Percentiles rank a stretch among this genome's conserved stretches.
These are phyloP conservation scores for Plasmodium chabaudi DNA, from an alignment of 169 alveolate genomes.

Conservation along the genomic window DNA sequence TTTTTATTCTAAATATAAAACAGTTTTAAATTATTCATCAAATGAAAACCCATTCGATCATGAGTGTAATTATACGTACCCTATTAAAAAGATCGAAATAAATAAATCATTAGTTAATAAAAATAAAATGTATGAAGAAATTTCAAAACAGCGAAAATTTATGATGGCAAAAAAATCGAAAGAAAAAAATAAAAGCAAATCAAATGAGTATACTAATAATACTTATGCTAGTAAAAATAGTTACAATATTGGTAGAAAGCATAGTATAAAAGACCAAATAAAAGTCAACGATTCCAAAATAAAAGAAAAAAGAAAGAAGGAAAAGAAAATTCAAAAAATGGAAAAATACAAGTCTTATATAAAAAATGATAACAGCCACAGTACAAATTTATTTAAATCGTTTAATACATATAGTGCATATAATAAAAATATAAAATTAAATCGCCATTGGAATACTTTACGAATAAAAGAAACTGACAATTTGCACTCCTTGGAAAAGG, in stretches of 20 bases:
- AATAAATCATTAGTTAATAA: constrained; percentile 10
- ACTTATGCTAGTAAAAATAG: background rate
- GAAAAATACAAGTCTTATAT: constrained; percentile 3
- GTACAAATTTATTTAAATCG: background rate
- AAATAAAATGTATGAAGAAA: constrained; percentile 14
- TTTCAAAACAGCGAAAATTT: constrained; percentile 22
- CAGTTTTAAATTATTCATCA: constrained; percentile 22
- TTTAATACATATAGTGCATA: background rate
- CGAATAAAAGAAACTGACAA: background rate
- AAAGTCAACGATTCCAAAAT: constrained; percentile 36
- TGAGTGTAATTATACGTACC: constrained; percentile 32
- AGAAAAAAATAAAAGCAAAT: no score
- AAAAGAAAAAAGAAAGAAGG: constrained; percentile 21
- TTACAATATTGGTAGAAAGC: background rate
- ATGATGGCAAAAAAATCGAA: background rate
- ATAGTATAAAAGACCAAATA: constrained; percentile 6
- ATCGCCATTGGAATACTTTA: background rate
- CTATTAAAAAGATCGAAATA: constrained; percentile 25
- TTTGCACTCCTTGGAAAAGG: background rate
- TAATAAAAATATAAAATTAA: background rate
- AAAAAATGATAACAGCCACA: background rate
- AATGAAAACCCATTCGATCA: constrained; percentile 18
- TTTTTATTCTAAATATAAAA: constrained; percentile 61
- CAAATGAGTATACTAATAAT: no score
- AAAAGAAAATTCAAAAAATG: constrained; percentile 17